Evolutionary conservation across 2,329 filamentous ascomycete genomes (phyloP).

Genomic region (Alternaria sp.): DNA sequence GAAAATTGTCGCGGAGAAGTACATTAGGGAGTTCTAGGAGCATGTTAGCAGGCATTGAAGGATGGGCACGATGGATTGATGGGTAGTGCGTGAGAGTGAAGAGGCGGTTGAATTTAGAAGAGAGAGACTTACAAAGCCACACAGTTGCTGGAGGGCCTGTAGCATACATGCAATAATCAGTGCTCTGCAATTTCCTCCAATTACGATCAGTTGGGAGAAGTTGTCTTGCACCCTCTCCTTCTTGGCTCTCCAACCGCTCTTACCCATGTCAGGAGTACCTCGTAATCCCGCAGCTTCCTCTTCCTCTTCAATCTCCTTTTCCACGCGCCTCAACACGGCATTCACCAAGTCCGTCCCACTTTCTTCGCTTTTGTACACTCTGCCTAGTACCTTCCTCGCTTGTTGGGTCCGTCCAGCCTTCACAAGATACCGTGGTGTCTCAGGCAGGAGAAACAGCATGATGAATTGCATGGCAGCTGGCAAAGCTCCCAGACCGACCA

Average conservation of each 20-base stretch:
- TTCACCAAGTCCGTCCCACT: conserved; percentile 60
- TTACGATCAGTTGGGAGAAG: conserved; percentile 57
- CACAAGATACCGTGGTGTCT: conserved; percentile 89
- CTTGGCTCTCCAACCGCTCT: conserved; percentile 43
- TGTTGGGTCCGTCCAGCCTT: conserved; percentile 67
- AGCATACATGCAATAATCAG: conserved; percentile 85
- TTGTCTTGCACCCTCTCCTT: conserved; percentile 63
- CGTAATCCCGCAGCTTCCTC: conserved; percentile 58
- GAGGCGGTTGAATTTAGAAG: too few species aligned
- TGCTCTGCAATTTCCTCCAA: conserved; percentile 71
- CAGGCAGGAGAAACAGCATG: conserved; percentile 77
- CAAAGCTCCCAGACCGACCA: conserved; percentile 83
- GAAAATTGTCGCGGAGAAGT: conserved; percentile 60
- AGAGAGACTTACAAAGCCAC: conserved; percentile 59
- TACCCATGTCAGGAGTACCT: conserved; percentile 44
- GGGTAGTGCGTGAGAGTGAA: too few species aligned
- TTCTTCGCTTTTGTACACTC: conserved; percentile 64
- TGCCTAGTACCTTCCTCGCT: conserved; percentile 70
- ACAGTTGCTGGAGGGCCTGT: conserved; percentile 87
- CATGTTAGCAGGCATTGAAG: background rate
- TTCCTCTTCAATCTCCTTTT: conserved; percentile 77
- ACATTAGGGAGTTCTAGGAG: conserved; percentile 57
- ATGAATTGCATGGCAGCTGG: conserved; percentile 77
- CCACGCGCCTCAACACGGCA: conserved; percentile 72
- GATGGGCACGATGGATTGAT: too few species aligned